Evolutionary conservation across 2,329 filamentous ascomycete species (phyloP).

Genomic region (Fusarium sp.): DNA sequence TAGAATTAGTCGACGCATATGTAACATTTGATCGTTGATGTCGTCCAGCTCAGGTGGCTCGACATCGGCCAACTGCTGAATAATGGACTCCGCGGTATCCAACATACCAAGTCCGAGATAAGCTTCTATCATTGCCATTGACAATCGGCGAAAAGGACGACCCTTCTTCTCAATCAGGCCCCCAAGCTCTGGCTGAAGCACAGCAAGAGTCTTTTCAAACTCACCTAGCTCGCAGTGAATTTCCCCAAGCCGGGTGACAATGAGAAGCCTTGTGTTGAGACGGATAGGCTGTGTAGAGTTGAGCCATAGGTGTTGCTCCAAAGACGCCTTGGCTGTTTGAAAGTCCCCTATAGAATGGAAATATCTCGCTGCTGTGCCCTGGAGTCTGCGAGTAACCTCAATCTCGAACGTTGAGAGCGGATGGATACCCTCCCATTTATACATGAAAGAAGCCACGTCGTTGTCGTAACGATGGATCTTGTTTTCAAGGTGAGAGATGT

Average conservation of each 20-base stretch:
- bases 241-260: constrained; percentile 46
- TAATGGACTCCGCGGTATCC: constrained; percentile 15
- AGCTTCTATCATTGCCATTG: constrained; percentile 43
- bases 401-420: constrained; percentile 49
- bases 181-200: constrained; percentile 42
- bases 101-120: constrained; percentile 39
- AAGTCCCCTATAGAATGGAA: constrained; percentile 52
- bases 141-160: constrained; percentile 40
- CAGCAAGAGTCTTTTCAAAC: constrained; percentile 31
- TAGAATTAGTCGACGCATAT: constrained; percentile 46
- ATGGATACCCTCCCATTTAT: constrained; percentile 46
- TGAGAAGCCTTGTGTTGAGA: constrained; percentile 41
- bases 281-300: constrained; percentile 43
- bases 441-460: constrained; percentile 47
- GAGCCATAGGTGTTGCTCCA: constrained; percentile 48
- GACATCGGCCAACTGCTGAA: constrained; percentile 23
- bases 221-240: constrained; percentile 48
- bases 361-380: constrained; percentile 48
- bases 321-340: constrained; percentile 41
- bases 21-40: constrained; percentile 48
- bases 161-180: constrained; percentile 29
- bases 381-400: constrained; percentile 50
- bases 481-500: constrained; percentile 51
- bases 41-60: constrained; percentile 46
- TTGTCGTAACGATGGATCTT: constrained; percentile 50